Percentiles rank a stretch among this genome's conserved stretches.
These are phyloP conservation scores for Botrytis sinoallii DNA, from an alignment of 2,329 filamentous ascomycete species.

Conservation along the genomic window DNA sequence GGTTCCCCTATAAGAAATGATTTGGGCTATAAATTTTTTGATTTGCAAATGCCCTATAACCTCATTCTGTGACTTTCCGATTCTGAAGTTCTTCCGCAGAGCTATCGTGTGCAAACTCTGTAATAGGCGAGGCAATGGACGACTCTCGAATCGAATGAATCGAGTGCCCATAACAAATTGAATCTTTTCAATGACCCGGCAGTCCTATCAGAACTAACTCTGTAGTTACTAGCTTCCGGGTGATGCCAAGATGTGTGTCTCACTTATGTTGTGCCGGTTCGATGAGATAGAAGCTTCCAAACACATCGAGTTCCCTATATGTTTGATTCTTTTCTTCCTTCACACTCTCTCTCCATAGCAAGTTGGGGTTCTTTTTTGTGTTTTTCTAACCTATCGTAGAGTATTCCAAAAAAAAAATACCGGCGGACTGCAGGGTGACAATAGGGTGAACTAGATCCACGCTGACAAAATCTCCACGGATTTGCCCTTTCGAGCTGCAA, in stretches of 20 bases:
- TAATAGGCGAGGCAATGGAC: neutral
- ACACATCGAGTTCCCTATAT: neutral
- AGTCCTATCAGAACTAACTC: too few species aligned
- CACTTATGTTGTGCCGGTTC: too few species aligned
- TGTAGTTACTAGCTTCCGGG: too few species aligned
- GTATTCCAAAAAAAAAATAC: neutral
- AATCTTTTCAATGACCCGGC: too few species aligned
- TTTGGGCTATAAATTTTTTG: neutral
- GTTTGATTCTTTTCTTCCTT: neutral
- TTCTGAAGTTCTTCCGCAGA: neutral
- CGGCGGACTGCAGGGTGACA: neutral
- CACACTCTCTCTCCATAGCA: neutral
- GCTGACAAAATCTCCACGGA: neutral
- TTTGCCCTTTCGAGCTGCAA: neutral
- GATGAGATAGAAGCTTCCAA: too few species aligned
- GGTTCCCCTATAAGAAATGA: neutral
- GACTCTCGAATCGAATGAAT: too few species aligned
- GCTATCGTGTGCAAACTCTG: neutral
- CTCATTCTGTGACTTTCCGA: neutral
- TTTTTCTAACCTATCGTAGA: neutral
- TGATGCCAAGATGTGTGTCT: too few species aligned
- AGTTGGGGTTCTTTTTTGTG: neutral
- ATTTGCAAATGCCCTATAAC: neutral
- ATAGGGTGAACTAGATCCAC: neutral
- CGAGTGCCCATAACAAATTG: too few species aligned